Conservation (phyloP, 495 filamentous ascomycete species). For the Aspergillus asperescens region DNA sequence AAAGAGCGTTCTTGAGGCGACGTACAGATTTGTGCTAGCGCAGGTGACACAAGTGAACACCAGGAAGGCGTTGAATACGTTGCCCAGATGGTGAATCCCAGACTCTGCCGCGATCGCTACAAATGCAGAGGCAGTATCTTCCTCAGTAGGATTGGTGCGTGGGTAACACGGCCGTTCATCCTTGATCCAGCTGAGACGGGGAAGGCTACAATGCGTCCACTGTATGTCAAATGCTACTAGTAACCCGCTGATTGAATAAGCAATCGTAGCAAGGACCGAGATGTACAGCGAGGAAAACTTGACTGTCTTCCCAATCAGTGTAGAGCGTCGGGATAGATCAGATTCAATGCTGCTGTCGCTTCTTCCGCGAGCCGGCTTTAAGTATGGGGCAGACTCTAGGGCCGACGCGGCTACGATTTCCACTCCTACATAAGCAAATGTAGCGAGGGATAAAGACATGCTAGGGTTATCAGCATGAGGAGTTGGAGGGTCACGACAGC, state of each 20-base stretch:
- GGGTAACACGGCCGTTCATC: neutral
- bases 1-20: neutral
- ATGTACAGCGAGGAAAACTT: neutral
- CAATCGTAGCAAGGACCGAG: neutral
- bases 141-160: neutral
- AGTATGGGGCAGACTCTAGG: neutral
- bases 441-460: neutral
- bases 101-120: neutral
- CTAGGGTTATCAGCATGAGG: neutral
- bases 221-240: neutral
- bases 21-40: slow-evolving; percentile 1
- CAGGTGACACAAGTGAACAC: neutral
- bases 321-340: too few species aligned
- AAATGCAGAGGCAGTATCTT: neutral
- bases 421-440: neutral
- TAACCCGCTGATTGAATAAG: neutral
- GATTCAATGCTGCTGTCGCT: neutral
- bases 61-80: neutral
- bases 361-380: neutral
- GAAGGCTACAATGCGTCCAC: neutral
- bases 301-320: neutral
- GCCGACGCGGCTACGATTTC: neutral
- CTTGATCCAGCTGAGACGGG: neutral
- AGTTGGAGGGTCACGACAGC: neutral
- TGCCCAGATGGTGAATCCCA: neutral